These are phyloP conservation scores for Pseudogymnoascus sp. DNA, from an alignment of 2,329 filamentous ascomycete species.

Conservation along the genomic window DNA sequence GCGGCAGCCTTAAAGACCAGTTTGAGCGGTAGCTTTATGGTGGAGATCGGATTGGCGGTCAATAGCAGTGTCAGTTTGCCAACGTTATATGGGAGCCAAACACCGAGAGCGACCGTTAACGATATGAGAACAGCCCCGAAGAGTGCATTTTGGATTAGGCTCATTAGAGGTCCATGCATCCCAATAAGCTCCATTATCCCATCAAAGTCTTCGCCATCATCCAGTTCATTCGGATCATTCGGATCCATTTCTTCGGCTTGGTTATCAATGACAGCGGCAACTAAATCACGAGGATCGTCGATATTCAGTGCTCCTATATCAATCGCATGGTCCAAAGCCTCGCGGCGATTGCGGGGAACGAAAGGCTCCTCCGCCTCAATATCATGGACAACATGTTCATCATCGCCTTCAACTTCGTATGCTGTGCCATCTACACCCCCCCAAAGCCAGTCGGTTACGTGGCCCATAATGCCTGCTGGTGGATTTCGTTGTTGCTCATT, in stretches of 20 bases:
- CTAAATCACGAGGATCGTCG: constrained; percentile 40
- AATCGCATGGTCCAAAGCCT: constrained; percentile 13
- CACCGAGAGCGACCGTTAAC: constrained; percentile 72
- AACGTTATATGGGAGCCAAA: constrained; percentile 87
- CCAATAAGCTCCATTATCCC: constrained; percentile 93
- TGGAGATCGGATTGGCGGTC: constrained; percentile 65
- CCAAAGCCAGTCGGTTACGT: constrained; percentile 54
- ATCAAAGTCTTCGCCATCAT: constrained; percentile 89
- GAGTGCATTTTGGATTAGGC: constrained; percentile 86
- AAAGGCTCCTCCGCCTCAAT: constrained; percentile 52
- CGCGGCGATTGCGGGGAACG: constrained; percentile 34
- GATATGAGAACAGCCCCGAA: constrained; percentile 89
- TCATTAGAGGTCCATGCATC: constrained; percentile 85
- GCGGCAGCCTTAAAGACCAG: constrained; percentile 67
- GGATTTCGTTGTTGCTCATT: constrained; percentile 16
- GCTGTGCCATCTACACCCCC: constrained; percentile 40
- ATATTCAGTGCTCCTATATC: constrained; percentile 13
- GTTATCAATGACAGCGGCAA: constrained; percentile 42
- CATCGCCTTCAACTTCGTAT: constrained; percentile 40
- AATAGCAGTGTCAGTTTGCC: constrained; percentile 77
- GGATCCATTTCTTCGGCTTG: constrained; percentile 58
- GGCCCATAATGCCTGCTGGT: constrained; percentile 34
- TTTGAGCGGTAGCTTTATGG: constrained; percentile 60
- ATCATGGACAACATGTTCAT: constrained; percentile 52
- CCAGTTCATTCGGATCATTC: constrained; percentile 66